A percentile compares a stretch with the other conserved stretches of the same genome.
phyloP scores from a whole-genome alignment of 257 asterid species.

The Gentiana dahurica region DNA sequence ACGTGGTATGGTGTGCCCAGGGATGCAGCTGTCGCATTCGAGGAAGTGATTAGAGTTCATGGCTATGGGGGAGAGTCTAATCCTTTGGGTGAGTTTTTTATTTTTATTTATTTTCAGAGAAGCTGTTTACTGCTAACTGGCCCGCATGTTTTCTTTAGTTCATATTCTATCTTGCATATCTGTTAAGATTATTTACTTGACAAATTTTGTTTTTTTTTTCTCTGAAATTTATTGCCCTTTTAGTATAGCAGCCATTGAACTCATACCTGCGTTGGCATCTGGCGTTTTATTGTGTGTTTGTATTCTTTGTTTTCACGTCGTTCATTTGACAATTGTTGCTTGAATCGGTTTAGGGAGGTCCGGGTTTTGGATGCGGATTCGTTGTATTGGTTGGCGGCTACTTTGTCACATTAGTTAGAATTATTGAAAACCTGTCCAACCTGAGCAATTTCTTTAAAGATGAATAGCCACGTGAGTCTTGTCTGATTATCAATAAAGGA shows the following conservation, averaged over 20 bases:
- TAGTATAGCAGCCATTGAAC: not conserved
- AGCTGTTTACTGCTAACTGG: not conserved
- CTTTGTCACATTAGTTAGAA: not conserved
- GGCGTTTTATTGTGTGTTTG: not conserved
- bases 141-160: not conserved
- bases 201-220: not conserved
- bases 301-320: not conserved
- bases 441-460: too few species aligned
- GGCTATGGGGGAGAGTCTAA: constrained; percentile 97
- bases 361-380: not conserved
- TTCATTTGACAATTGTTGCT: not conserved
- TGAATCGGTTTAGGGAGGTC: not conserved
- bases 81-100: constrained; percentile 64
- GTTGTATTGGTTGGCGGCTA: not conserved
- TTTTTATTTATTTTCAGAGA: not conserved
- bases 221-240: not conserved
- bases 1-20: constrained; percentile 98
- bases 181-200: not conserved
- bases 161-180: not conserved
- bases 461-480: too few species aligned
- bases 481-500: too few species aligned
- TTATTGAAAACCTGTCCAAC: too few species aligned
- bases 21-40: constrained; percentile 91
- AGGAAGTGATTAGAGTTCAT: constrained; percentile 86
- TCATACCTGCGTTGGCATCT: not conserved